Evolutionary conservation across 1,139 yeast genomes (phyloP).

Genomic region (Oligophagozyma castellii): DNA sequence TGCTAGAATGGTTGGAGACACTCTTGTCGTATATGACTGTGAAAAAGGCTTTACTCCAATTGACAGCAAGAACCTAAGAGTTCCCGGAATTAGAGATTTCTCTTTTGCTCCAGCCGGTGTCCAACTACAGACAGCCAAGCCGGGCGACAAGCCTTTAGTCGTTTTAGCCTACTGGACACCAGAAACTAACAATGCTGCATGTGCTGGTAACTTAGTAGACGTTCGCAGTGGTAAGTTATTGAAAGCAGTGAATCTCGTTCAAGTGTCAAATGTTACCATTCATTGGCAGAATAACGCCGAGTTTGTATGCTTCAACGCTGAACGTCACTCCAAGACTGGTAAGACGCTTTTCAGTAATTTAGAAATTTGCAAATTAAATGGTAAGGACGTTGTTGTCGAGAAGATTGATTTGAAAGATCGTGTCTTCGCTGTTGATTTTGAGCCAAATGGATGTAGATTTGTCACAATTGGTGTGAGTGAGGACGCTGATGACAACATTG

Average conservation of each 20-base stretch:
- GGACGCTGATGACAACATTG: slow-evolving; percentile 47
- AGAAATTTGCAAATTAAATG: slow-evolving; percentile 80
- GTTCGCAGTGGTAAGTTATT: slow-evolving; percentile 72
- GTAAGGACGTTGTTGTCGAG: slow-evolving; percentile 89
- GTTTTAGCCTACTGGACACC: slow-evolving; percentile 94
- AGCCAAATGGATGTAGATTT: slow-evolving; percentile 82
- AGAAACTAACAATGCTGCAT: slow-evolving; percentile 82
- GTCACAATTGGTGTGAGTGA: slow-evolving; percentile 56
- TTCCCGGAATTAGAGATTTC: slow-evolving; percentile 80
- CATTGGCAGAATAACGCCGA: slow-evolving; percentile 91
- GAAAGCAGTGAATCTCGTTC: slow-evolving; percentile 88
- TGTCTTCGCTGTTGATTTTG: slow-evolving; percentile 87
- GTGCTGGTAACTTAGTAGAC: slow-evolving; percentile 86
- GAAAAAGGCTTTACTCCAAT: slow-evolving; percentile 57
- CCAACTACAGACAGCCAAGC: slow-evolving; percentile 42
- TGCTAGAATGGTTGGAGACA: slow-evolving; percentile 92
- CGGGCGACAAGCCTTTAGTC: slow-evolving; percentile 32
- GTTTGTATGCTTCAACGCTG: slow-evolving; percentile 85
- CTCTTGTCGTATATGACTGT: slow-evolving; percentile 71
- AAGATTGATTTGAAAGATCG: slow-evolving; percentile 87
- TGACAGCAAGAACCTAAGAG: slow-evolving; percentile 75
- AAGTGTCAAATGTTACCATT: slow-evolving; percentile 81
- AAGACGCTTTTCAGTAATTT: slow-evolving; percentile 85
- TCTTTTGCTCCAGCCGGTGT: slow-evolving; percentile 93
- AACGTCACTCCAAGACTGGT: slow-evolving; percentile 90